Base-by-base conservation (phyloP, 805 yeast species). In the Dipodascus albidus region DNA sequence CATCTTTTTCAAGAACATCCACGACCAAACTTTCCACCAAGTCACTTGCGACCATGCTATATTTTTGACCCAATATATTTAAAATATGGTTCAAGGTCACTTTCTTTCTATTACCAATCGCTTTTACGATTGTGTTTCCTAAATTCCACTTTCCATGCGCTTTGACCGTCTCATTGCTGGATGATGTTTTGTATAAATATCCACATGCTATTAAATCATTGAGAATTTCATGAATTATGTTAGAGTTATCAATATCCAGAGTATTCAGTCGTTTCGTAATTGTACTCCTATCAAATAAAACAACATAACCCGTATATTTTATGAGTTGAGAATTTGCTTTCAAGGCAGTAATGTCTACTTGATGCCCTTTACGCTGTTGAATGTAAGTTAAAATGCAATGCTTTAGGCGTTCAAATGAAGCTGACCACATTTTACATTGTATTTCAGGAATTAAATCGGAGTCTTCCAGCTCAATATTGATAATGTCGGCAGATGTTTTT, bases 121-220 rank as follows among this genome's bases (percentile, higher is more conserved):
- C 44, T 17, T 4, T 38, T 17, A 11, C n/a, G 8, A 38, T 19
- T 4, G 44, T 17, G 3, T 17, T 38, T 38, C 20, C 44, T 19
- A 38, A 14, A 38, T 38, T 38, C 44, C 44, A 38, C n/a, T 38
- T 38, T 38, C 44, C 44, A 38, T 38, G 44, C 9, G 44, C 44
- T 17, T 38, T 38, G 14, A 38, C 15, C n/a, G 17, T 17, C 8
- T 38, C 15, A 17, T 19, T 38, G 6, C 6, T 17, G 20, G 20
- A 19, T 6, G 4, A 11, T 11, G 20, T 6, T 8, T 19, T 14
- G 20, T 11, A n/a, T 38, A 38, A 17, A 17, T 38, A 17, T 38
- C 44, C 44, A n/a, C 4, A 38, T 19, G 9, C 44, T 17, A 38
- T 4, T 19, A 38, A 17, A 3, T 38, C 44, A 38, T 17, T 14